Percentiles rank a stretch among this genome's conserved stretches.
Conservation (phyloP, 202 grass and related monocot species). For the Saccharum hybrid region DNA sequence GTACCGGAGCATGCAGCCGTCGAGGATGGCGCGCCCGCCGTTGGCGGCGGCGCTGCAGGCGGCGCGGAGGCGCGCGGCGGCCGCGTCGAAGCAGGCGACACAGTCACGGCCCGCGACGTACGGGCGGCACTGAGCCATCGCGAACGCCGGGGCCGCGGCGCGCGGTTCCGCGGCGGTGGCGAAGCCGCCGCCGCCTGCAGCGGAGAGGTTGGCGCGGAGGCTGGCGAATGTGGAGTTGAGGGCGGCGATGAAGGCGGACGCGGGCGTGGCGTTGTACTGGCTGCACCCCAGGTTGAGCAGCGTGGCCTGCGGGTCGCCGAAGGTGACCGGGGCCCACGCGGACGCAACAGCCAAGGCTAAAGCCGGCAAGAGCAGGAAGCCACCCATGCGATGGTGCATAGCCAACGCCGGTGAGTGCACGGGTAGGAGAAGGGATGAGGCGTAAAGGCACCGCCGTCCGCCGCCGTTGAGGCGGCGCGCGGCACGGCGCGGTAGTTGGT, state of each 20-base stretch:
- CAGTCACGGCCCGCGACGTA: slow-evolving; percentile 61
- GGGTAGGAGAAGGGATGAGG: background rate
- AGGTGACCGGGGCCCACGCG: slow-evolving; percentile 31
- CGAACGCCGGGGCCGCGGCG: slow-evolving; percentile 55
- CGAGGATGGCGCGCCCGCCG: slow-evolving; percentile 69
- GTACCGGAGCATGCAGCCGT: slow-evolving; percentile 80
- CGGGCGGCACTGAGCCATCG: slow-evolving; percentile 69
- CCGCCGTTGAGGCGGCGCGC: background rate
- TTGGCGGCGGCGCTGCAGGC: slow-evolving; percentile 54
- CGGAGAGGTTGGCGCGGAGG: slow-evolving; percentile 66
- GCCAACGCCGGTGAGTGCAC: background rate
- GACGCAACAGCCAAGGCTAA: slow-evolving; percentile 20
- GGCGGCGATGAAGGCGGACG: slow-evolving; percentile 53
- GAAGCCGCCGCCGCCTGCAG: slow-evolving; percentile 40
- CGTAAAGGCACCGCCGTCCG: background rate
- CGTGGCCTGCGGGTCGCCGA: slow-evolving; percentile 58
- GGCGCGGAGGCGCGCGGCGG: slow-evolving; percentile 43
- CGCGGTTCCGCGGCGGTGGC: slow-evolving; percentile 59
- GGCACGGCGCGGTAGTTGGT: too few species aligned
- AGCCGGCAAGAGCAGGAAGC: slow-evolving; percentile 11
- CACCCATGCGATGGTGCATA: slow-evolving; percentile 27
- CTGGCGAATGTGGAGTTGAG: slow-evolving; percentile 55
- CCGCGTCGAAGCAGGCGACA: slow-evolving; percentile 59
- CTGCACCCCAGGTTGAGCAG: slow-evolving; percentile 69
- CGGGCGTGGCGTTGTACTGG: slow-evolving; percentile 66